Evolutionary conservation across 192 early-diverging fungal genomes (phyloP).

Genomic region (Umbelopsis sp.): DNA sequence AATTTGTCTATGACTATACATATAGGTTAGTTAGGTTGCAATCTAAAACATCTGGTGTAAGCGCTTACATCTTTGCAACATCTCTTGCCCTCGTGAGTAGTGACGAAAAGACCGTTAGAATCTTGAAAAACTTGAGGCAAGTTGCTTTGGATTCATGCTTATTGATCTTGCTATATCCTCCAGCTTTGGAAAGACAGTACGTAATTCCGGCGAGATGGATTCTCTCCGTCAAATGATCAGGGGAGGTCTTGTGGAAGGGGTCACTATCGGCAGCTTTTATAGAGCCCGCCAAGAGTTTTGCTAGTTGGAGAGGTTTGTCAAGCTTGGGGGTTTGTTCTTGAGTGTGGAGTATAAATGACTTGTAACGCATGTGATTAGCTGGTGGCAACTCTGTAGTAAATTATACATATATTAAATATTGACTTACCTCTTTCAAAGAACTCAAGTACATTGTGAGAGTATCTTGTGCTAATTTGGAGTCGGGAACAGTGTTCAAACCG

Average conservation of each 20-base stretch:
- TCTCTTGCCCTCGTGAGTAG: slow-evolving; percentile 31
- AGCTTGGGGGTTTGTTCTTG: slow-evolving; percentile 27
- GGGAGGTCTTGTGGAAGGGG: slow-evolving; percentile 28
- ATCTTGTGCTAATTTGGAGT: slow-evolving; percentile 28
- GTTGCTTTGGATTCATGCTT: slow-evolving; percentile 23
- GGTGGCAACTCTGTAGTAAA: neutral
- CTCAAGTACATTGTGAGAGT: slow-evolving; percentile 31
- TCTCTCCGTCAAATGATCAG: slow-evolving; percentile 30
- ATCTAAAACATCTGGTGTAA: neutral
- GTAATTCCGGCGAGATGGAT: slow-evolving; percentile 47
- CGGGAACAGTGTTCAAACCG: slow-evolving; percentile 25
- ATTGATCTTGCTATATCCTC: slow-evolving; percentile 2
- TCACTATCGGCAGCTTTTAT: slow-evolving; percentile 24
- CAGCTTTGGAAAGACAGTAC: slow-evolving; percentile 31
- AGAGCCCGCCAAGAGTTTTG: slow-evolving; percentile 25
- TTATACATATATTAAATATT: neutral
- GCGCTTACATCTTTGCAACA: slow-evolving; percentile 45
- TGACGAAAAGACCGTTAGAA: slow-evolving; percentile 40
- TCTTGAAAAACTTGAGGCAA: slow-evolving; percentile 50
- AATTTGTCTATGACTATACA: slow-evolving; percentile 43
- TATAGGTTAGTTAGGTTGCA: neutral
- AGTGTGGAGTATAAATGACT: slow-evolving; percentile 36
- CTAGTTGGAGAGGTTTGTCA: slow-evolving; percentile 41
- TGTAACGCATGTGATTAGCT: neutral
- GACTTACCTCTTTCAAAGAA: slow-evolving; percentile 44